Evolutionary conservation across 768 basidiomycete genomes (phyloP).

Genomic region (Agaricus bisporus): DNA sequence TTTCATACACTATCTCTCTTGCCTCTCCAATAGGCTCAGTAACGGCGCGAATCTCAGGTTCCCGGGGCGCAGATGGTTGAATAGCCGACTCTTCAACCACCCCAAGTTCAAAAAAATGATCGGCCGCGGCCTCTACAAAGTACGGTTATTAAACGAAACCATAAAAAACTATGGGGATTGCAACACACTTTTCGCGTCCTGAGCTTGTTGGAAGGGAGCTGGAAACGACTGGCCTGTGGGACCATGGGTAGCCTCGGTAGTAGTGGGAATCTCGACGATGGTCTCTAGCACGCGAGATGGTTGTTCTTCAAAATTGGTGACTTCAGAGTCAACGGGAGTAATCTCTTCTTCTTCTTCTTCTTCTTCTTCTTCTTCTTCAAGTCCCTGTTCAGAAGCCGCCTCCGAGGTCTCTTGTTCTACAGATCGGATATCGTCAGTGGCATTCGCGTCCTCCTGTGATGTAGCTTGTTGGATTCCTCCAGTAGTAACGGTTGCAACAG

Average conservation of each 20-base stretch:
- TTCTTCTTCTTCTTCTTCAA: neutral
- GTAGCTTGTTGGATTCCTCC: too few relatives aligned
- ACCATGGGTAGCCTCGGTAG: slow-evolving; percentile 10
- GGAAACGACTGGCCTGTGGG: neutral
- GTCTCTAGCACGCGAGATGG: neutral
- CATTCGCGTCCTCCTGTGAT: too few relatives aligned
- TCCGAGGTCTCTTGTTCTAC: neutral
- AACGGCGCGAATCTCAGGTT: neutral
- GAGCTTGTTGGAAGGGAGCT: too few relatives aligned
- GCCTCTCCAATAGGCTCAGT: slow-evolving; percentile 1
- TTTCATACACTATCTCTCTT: neutral
- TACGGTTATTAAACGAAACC: neutral
- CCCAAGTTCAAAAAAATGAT: neutral
- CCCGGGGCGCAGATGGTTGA: slow-evolving; percentile 7
- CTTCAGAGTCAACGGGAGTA: neutral
- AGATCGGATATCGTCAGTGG: too few relatives aligned
- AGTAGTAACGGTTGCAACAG: slow-evolving; percentile 1
- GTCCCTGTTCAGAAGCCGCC: neutral
- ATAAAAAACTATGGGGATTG: neutral
- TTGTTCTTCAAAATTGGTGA: neutral
- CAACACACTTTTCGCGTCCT: neutral
- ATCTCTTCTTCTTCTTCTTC: neutral
- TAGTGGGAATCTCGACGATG: neutral
- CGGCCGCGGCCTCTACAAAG: neutral
- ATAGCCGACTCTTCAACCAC: slow-evolving; percentile 5